Percentiles rank a stretch among this genome's conserved stretches.
Conservation (phyloP, 169 alveolate species). For the Eimeria falciformis region DNA sequence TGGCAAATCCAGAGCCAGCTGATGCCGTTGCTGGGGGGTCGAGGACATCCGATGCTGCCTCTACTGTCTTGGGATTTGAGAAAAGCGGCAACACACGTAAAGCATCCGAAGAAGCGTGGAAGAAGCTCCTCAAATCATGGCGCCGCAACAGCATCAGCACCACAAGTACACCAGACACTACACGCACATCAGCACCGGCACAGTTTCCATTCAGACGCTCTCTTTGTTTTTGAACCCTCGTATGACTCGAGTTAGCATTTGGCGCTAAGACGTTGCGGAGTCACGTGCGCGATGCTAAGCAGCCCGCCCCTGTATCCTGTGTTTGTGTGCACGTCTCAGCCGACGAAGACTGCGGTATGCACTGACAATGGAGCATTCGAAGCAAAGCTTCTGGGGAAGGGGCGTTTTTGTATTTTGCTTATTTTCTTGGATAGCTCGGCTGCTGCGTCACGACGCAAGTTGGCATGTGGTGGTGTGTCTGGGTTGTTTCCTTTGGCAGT, state of each 20-base stretch:
- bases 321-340: neutral
- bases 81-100: neutral
- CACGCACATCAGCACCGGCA: too few relatives aligned
- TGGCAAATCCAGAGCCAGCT: neutral
- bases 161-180: too few relatives aligned
- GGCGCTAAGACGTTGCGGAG: too few relatives aligned
- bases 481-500: neutral
- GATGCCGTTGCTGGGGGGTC: neutral
- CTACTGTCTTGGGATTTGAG: conserved; percentile 39
- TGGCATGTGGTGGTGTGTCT: neutral
- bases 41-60: neutral
- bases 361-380: neutral
- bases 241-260: too few relatives aligned
- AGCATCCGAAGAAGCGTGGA: conserved; percentile 23
- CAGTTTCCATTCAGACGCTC: too few relatives aligned
- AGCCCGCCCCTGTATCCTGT: neutral
- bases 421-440: neutral
- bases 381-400: neutral
- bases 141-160: conserved; percentile 10
- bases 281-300: too few relatives aligned
- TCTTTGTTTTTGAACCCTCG: too few relatives aligned
- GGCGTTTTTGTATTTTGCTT: neutral
- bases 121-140: neutral
- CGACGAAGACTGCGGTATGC: conserved; percentile 9
- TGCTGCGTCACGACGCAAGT: neutral